A percentile compares a stretch with the other conserved stretches of the same genome.
phyloP scores from a whole-genome alignment of 495 filamentous ascomycete genomes.

The Neurospora sp. region DNA sequence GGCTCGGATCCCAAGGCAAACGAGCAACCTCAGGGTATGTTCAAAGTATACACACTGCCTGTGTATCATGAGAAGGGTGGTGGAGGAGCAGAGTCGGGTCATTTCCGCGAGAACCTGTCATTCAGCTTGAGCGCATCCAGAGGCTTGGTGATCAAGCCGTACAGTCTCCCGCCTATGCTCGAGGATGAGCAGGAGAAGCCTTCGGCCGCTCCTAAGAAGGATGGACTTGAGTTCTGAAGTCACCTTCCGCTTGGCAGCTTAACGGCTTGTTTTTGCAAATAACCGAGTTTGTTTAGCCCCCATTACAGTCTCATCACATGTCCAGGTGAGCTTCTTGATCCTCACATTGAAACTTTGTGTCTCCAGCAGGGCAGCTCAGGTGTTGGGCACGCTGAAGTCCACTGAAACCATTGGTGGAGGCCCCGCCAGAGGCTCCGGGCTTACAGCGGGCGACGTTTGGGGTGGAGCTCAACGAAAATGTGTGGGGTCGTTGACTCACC shows the following conservation, averaged over 20 bases:
- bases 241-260: neutral
- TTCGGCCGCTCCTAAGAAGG: conserved; percentile 11
- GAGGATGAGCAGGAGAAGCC: conserved; percentile 61
- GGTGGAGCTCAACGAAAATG: neutral
- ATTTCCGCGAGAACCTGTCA: conserved; percentile 73
- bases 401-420: neutral
- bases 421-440: neutral
- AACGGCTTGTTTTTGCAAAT: neutral
- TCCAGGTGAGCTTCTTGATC: neutral
- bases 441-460: neutral
- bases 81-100: conserved; percentile 56
- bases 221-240: conserved; percentile 24
- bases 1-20: conserved; percentile 37
- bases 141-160: conserved; percentile 75
- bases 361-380: neutral
- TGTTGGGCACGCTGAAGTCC: neutral
- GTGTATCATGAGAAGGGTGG: conserved; percentile 78
- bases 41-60: conserved; percentile 73
- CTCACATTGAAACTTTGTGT: neutral
- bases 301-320: neutral
- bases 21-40: conserved; percentile 75
- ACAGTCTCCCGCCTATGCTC: conserved; percentile 80
- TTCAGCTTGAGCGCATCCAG: conserved; percentile 78
- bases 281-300: neutral
- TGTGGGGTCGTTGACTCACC: neutral